phyloP scores from a whole-genome alignment of 345 rosid species.

The Populus simonii region DNA sequence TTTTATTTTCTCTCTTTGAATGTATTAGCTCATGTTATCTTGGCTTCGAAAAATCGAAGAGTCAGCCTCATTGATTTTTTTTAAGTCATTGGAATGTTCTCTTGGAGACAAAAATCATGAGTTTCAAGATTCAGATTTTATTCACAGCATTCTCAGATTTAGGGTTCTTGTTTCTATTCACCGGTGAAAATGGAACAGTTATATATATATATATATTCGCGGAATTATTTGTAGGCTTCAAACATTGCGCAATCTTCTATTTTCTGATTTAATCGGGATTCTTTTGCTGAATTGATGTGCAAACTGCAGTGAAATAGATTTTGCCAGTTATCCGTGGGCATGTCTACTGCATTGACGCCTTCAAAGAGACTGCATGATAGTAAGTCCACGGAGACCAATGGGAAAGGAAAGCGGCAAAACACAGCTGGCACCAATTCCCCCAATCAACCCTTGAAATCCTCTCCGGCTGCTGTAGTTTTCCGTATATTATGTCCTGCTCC shows the following conservation, averaged over 20 bases:
- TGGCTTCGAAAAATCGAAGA: background rate
- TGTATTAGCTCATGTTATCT: background rate
- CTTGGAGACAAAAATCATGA: background rate
- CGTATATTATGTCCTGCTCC: conserved; percentile 51
- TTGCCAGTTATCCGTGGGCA: conserved; percentile 9
- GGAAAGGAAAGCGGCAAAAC: conserved; percentile 52
- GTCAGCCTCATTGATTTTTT: background rate
- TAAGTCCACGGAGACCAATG: conserved; percentile 36
- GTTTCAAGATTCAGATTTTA: background rate
- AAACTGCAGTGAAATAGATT: background rate
- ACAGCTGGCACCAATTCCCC: conserved; percentile 23
- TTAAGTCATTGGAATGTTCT: background rate
- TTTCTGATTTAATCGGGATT: background rate
- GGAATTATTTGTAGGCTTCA: background rate
- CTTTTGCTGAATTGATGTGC: background rate
- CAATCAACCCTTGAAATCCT: conserved; percentile 24
- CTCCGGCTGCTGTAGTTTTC: conserved; percentile 21
- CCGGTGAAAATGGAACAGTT: no score
- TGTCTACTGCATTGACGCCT: conserved; percentile 52
- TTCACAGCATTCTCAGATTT: background rate
- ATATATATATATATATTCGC: no score
- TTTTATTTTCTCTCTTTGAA: background rate
- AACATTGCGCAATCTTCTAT: background rate
- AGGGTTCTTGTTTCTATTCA: no score
- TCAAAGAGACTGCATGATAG: conserved; percentile 52